A percentile compares a stretch with the other conserved stretches of the same genome.
phyloP scores from a whole-genome alignment of 202 grass and related monocot genomes.

The Cymbopogon flexuosus region DNA sequence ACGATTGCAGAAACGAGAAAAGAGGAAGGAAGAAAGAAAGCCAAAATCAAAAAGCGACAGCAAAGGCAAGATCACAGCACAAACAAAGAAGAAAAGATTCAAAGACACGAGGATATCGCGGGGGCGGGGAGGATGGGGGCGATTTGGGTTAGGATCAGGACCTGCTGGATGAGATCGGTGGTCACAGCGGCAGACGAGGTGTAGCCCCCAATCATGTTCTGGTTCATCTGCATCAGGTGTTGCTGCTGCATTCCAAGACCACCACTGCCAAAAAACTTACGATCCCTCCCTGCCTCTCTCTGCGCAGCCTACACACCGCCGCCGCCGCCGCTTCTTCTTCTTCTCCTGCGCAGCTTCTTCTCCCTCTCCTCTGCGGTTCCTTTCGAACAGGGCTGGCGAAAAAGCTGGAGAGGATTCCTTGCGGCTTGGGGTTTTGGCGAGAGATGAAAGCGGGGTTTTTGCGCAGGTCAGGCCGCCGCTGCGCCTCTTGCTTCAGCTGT shows the following conservation, averaged over 20 bases:
- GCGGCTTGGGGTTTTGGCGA: slow-evolving; percentile 36
- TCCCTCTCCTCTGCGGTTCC: not conserved
- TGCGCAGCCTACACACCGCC: not conserved
- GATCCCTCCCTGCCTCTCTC: not conserved
- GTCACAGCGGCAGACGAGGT: slow-evolving; percentile 79
- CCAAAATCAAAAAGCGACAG: not conserved
- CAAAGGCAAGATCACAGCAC: not conserved
- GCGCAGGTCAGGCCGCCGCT: not conserved
- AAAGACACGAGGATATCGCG: not conserved
- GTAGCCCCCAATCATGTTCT: slow-evolving; percentile 95
- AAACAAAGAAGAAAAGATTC: not conserved
- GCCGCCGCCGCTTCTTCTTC: slow-evolving; percentile 8
- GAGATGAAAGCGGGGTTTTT: not conserved
- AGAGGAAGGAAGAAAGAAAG: not conserved
- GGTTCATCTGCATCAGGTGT: slow-evolving; percentile 99
- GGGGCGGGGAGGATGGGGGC: not conserved
- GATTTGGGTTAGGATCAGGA: slow-evolving; percentile 32
- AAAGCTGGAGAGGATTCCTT: not conserved
- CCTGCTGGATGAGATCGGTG: slow-evolving; percentile 99
- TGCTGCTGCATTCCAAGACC: slow-evolving; percentile 91
- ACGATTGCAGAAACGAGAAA: not conserved
- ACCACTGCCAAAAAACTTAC: slow-evolving; percentile 3
- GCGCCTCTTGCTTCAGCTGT: not conserved
- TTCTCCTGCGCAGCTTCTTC: slow-evolving; percentile 9
- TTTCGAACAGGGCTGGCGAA: not conserved